These are phyloP conservation scores for Colletotrichum falcatum DNA, from an alignment of 2,329 filamentous ascomycete genomes.

Conservation along the genomic window DNA sequence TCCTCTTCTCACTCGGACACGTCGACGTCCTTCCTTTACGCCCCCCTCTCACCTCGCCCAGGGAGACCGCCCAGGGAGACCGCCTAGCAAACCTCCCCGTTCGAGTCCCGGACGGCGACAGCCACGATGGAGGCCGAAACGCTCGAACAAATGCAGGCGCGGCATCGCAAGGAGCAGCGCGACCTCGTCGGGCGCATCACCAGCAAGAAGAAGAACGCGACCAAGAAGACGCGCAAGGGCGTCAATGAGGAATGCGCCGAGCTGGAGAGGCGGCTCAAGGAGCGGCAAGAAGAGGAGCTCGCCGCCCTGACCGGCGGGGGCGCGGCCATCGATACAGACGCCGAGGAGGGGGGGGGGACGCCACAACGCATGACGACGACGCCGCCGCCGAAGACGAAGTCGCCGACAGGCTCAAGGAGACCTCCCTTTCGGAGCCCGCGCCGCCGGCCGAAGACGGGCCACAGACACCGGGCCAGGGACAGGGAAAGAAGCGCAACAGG, in stretches of 20 bases:
- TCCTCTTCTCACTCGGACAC: background rate
- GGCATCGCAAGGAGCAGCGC: conserved; percentile 88
- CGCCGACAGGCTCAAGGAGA: conserved; percentile 36
- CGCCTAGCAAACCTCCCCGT: too few relatives aligned
- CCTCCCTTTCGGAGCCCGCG: conserved; percentile 6
- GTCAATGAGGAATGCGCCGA: conserved; percentile 81
- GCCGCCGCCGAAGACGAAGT: conserved; percentile 46
- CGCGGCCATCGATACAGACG: conserved; percentile 20
- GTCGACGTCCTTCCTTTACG: background rate
- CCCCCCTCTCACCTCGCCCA: too few relatives aligned
- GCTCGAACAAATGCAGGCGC: conserved; percentile 81
- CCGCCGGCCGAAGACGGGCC: conserved; percentile 28
- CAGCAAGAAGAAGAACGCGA: conserved; percentile 96
- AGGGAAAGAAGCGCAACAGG: conserved; percentile 82
- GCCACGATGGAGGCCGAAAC: conserved; percentile 56
- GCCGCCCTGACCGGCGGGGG: conserved; percentile 53
- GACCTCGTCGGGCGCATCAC: conserved; percentile 89
- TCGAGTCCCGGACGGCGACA: background rate
- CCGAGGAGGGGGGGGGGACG: conserved; percentile 42
- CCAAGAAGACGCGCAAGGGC: conserved; percentile 84
- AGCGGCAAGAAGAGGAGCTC: conserved; percentile 74
- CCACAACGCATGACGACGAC: conserved; percentile 34
- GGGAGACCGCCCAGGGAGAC: background rate
- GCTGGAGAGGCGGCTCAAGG: conserved; percentile 74
- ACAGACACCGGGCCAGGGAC: conserved; percentile 40